Conservation (phyloP, 306 rosid genomes). For the Lotus japonicus region DNA sequence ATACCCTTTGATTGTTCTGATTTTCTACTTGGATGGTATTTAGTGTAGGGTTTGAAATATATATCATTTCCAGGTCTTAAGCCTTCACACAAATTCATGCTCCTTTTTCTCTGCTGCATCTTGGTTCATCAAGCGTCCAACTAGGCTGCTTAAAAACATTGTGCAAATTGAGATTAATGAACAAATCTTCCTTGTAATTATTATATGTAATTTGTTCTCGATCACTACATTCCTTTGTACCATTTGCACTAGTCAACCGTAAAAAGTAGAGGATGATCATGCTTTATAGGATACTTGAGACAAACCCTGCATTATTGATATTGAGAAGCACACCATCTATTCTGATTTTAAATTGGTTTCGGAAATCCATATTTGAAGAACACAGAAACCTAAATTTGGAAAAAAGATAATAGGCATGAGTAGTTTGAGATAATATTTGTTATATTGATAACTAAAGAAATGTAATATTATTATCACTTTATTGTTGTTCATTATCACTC, state of each 20-base stretch:
- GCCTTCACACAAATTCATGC: not conserved
- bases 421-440: too few species aligned
- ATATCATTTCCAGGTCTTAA: not conserved
- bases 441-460: too few species aligned
- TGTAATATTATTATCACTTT: too few species aligned
- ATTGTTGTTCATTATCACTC: too few species aligned
- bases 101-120: not conserved
- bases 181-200: slow-evolving; percentile 26
- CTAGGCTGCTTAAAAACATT: not conserved
- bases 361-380: not conserved
- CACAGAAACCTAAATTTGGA: not conserved
- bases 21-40: not conserved
- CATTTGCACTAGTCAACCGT: not conserved
- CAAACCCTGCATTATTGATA: not conserved
- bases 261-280: not conserved
- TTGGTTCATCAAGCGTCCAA: not conserved
- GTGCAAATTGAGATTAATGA: slow-evolving; percentile 18
- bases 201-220: not conserved
- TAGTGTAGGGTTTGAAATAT: not conserved
- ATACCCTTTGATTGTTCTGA: not conserved
- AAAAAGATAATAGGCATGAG: too few species aligned
- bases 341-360: not conserved
- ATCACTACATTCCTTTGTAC: not conserved
- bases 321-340: not conserved
- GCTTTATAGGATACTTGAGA: not conserved